A percentile compares a stretch with the other conserved stretches of the same genome.
These are phyloP conservation scores for Phytophthora hibernalis DNA, from an alignment of 352 stramenopile species.

Conservation along the genomic window DNA sequence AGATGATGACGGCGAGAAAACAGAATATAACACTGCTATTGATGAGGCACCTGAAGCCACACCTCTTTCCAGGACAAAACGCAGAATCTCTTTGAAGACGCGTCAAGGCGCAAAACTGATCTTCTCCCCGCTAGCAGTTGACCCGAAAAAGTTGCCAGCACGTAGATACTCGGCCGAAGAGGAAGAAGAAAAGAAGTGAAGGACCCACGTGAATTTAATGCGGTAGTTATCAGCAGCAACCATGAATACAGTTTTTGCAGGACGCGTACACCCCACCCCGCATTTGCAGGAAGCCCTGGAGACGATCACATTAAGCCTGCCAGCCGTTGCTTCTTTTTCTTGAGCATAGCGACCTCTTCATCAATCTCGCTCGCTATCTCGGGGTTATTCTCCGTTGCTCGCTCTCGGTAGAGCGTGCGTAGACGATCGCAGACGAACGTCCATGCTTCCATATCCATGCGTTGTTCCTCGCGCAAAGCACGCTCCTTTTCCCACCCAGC, in stretches of 20 bases:
- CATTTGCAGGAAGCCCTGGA: neutral
- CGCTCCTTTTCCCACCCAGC: conserved; percentile 45
- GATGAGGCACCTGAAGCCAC: conserved; percentile 10
- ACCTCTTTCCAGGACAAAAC: conserved; percentile 23
- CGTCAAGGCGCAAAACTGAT: conserved; percentile 48
- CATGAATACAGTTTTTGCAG: conserved; percentile 2
- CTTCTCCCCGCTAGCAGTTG: conserved; percentile 50
- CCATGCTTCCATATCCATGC: conserved; percentile 46
- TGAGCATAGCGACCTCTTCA: conserved; percentile 43
- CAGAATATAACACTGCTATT: conserved; percentile 5
- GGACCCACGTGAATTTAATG: conserved; percentile 2
- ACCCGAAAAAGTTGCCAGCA: conserved; percentile 23
- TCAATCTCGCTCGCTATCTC: conserved; percentile 39
- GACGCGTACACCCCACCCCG: neutral
- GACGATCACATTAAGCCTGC: conserved; percentile 21
- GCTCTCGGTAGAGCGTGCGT: conserved; percentile 40
- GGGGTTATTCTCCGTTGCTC: conserved; percentile 27
- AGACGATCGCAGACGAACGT: conserved; percentile 45
- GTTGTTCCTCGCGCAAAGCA: conserved; percentile 33
- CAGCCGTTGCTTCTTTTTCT: conserved; percentile 48
- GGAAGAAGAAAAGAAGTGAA: conserved; percentile 17
- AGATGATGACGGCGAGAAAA: conserved; percentile 24
- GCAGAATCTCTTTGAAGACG: conserved; percentile 33
- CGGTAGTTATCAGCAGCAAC: neutral
- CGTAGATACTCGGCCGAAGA: conserved; percentile 26